These are phyloP conservation scores for Lentinula guzmanii DNA, from an alignment of 768 basidiomycete species.

Conservation along the genomic window DNA sequence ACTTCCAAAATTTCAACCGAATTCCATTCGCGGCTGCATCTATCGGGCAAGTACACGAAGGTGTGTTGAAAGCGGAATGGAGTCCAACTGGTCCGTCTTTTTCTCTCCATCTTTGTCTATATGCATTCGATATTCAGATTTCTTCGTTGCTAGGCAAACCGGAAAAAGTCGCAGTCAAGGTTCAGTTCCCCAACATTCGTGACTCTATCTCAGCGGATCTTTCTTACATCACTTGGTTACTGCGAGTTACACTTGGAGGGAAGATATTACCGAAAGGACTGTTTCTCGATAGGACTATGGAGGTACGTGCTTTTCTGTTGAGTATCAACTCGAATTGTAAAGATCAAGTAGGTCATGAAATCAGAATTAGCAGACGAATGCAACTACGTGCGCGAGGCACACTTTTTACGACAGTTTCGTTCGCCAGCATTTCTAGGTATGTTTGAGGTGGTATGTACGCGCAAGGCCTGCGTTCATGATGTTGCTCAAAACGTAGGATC, in stretches of 20 bases:
- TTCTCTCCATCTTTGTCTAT: not conserved
- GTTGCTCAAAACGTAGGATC: slow-evolving; percentile 32
- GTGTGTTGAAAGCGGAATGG: slow-evolving; percentile 45
- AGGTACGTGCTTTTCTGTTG: slow-evolving; percentile 30
- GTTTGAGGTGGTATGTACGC: not conserved
- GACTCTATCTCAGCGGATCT: slow-evolving; percentile 85
- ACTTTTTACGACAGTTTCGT: slow-evolving; percentile 57
- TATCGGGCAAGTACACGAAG: slow-evolving; percentile 92
- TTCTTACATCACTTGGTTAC: slow-evolving; percentile 74
- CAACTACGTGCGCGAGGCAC: slow-evolving; percentile 81
- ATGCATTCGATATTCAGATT: not conserved
- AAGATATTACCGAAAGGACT: slow-evolving; percentile 80
- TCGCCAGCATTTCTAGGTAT: slow-evolving; percentile 23
- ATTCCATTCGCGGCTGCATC: slow-evolving; percentile 94
- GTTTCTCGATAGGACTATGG: slow-evolving; percentile 83
- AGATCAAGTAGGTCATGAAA: slow-evolving; percentile 65
- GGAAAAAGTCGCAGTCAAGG: slow-evolving; percentile 72
- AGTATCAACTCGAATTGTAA: not conserved
- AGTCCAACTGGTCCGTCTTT: slow-evolving; percentile 38
- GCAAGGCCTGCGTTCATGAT: not conserved
- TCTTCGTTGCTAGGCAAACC: slow-evolving; percentile 20
- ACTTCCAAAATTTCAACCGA: slow-evolving; percentile 73
- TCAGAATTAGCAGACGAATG: slow-evolving; percentile 91
- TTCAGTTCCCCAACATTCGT: slow-evolving; percentile 92
- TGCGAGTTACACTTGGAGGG: slow-evolving; percentile 54